phyloP scores from a whole-genome alignment of 2,329 filamentous ascomycete species.

The Purpureocillium lavendulum region DNA sequence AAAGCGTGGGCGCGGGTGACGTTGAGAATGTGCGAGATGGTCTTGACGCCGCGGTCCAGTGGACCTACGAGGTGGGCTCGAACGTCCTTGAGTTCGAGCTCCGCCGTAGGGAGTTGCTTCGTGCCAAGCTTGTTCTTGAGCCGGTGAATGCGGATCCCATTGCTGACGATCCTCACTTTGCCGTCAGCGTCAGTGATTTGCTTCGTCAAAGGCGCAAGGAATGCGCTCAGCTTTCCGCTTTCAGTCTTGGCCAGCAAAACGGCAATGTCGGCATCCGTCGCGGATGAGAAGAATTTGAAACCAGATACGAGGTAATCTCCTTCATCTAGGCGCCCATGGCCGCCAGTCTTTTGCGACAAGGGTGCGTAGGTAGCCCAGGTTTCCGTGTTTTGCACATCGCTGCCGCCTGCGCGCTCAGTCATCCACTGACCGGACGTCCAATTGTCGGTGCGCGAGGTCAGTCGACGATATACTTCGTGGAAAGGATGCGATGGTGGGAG shows the following conservation, averaged over 20 bases:
- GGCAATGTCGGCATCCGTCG: constrained; percentile 7
- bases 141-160: constrained; percentile 8
- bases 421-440: constrained; percentile 10
- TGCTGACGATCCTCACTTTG: constrained; percentile 1
- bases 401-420: constrained; percentile 8
- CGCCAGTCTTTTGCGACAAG: neutral
- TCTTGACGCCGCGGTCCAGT: constrained; percentile 7
- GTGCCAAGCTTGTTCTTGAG: constrained; percentile 9
- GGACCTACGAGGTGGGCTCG: constrained; percentile 6
- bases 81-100: constrained; percentile 7
- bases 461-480: constrained; percentile 3
- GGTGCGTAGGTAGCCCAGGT: constrained; percentile 6
- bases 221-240: constrained; percentile 7
- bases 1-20: constrained; percentile 6
- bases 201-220: constrained; percentile 7
- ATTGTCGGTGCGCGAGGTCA: constrained; percentile 2
- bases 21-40: constrained; percentile 8
- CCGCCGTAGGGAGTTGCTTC: constrained; percentile 9
- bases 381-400: constrained; percentile 9
- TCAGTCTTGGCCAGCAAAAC: constrained; percentile 8
- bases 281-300: constrained; percentile 9
- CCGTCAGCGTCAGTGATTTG: constrained; percentile 2
- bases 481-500: constrained; percentile 6
- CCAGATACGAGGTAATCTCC: constrained; percentile 9
- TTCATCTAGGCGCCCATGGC: constrained; percentile 4